These are phyloP conservation scores for Chlorella sp. DNA, from an alignment of 139 green algal genomes.

Conservation along the genomic window DNA sequence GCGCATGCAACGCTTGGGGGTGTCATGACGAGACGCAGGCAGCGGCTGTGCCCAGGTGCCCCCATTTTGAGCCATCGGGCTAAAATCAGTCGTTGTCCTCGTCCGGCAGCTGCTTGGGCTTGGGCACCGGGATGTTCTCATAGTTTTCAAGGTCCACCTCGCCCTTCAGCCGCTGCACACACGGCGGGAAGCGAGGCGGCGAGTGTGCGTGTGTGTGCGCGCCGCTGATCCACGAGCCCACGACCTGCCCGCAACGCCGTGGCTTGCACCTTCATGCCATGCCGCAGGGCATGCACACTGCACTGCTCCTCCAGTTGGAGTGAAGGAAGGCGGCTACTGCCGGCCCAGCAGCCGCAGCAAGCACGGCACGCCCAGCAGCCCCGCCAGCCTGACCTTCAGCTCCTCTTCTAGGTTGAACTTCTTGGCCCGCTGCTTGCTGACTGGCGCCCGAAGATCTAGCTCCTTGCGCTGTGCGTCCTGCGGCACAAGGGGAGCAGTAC, in stretches of 20 bases:
- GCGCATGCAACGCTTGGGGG: no score
- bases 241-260: no score
- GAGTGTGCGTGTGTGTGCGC: no score
- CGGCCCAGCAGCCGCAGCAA: neutral
- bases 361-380: neutral
- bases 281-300: no score
- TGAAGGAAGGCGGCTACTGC: no score
- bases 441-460: conserved; percentile 33
- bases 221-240: no score
- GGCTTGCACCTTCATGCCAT: no score
- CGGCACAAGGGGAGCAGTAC: neutral
- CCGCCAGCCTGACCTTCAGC: conserved; percentile 19
- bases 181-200: no score
- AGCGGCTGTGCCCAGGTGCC: no score
- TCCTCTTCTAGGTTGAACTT: conserved; percentile 48
- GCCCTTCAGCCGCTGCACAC: conserved; percentile 12
- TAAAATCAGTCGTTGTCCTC: conserved; percentile 3
- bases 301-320: no score
- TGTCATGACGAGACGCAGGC: no score
- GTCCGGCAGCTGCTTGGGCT: conserved; percentile 15
- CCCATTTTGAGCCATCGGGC: no score
- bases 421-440: conserved; percentile 48
- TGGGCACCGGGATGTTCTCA: conserved; percentile 30
- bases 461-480: conserved; percentile 42
- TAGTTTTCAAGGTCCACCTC: conserved; percentile 25